A percentile compares a stretch with the other conserved stretches of the same genome.
phyloP scores from a whole-genome alignment of 805 yeast genomes.

The Saccharomycopsis sp. region DNA sequence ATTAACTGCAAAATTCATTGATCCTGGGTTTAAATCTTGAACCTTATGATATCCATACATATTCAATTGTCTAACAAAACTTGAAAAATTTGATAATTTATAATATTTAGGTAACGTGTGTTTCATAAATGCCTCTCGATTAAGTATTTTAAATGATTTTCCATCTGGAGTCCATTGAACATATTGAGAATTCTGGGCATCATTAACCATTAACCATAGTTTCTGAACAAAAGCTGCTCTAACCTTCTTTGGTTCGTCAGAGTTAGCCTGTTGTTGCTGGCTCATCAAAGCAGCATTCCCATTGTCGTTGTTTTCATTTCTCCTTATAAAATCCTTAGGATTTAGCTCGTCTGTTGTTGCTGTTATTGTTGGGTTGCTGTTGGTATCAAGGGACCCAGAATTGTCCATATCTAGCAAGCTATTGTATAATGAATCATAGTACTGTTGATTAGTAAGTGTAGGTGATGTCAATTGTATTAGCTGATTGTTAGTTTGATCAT shows the following conservation, averaged over 20 bases:
- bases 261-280: not conserved
- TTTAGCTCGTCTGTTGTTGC: too few relatives aligned
- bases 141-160: conserved; percentile 71
- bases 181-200: conserved; percentile 55
- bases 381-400: not conserved
- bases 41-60: conserved; percentile 99
- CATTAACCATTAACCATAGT: conserved; percentile 94
- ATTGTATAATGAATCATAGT: not conserved
- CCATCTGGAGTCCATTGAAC: conserved; percentile 88
- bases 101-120: conserved; percentile 82
- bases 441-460: not conserved
- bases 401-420: not conserved
- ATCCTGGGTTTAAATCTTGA: conserved; percentile 81
- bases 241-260: conserved; percentile 33
- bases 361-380: too few relatives aligned
- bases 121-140: conserved; percentile 80
- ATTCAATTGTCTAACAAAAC: conserved; percentile 91
- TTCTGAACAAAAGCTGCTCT: conserved; percentile 91
- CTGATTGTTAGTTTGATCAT: not conserved
- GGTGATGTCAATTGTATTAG: not conserved
- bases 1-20: conserved; percentile 32
- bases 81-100: conserved; percentile 92
- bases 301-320: not conserved
- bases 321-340: not conserved
- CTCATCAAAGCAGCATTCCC: not conserved